Conservation (phyloP, 257 asterid species). For the Jacaranda copaia region DNA sequence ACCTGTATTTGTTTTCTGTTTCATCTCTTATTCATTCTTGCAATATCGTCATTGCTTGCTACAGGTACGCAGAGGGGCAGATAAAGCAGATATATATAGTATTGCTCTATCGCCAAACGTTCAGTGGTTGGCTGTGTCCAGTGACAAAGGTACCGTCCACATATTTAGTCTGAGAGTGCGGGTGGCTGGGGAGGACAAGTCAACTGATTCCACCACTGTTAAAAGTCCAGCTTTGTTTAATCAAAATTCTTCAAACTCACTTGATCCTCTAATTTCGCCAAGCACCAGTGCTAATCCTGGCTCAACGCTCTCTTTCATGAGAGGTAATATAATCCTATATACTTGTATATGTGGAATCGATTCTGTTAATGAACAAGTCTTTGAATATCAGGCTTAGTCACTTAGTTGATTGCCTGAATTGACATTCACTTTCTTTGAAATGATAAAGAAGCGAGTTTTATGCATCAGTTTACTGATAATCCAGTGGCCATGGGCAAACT, state of each 20-base stretch:
- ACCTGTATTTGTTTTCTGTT: background rate
- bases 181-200: slow-evolving; percentile 66
- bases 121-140: slow-evolving; percentile 92
- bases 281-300: slow-evolving; percentile 80
- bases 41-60: slow-evolving; percentile 35
- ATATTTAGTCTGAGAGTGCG: slow-evolving; percentile 89
- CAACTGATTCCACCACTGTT: slow-evolving; percentile 54
- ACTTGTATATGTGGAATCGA: slow-evolving; percentile 1
- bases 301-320: slow-evolving; percentile 89
- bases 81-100: slow-evolving; percentile 82
- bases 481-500: background rate
- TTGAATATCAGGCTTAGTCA: slow-evolving; percentile 25
- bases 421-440: slow-evolving; percentile 16
- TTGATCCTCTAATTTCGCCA: slow-evolving; percentile 77
- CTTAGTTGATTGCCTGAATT: slow-evolving; percentile 27
- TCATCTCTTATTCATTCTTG: slow-evolving; percentile 22
- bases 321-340: slow-evolving; percentile 56
- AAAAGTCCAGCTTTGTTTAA: slow-evolving; percentile 51
- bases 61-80: slow-evolving; percentile 95
- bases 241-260: slow-evolving; percentile 70
- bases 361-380: slow-evolving; percentile 14
- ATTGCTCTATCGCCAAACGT: slow-evolving; percentile 87
- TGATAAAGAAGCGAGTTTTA: slow-evolving; percentile 15
- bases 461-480: slow-evolving; percentile 3
- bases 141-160: slow-evolving; percentile 96